phyloP scores from a whole-genome alignment of 805 yeast species.

The Candida parachauliodes region DNA sequence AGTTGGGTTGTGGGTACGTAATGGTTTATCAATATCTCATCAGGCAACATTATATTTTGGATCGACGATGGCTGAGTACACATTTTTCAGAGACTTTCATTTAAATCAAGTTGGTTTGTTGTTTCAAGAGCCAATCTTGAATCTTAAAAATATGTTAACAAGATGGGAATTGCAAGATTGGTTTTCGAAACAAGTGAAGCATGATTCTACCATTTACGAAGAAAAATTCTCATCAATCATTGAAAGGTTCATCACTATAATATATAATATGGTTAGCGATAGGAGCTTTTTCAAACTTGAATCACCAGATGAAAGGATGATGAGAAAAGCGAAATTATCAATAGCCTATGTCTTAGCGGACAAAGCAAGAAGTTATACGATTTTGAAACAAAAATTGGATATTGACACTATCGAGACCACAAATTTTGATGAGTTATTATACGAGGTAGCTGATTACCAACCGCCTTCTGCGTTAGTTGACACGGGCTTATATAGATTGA shows the following conservation, averaged over 20 bases:
- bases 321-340: slow-evolving; percentile 30
- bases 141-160: slow-evolving; percentile 38
- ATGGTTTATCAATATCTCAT: slow-evolving; percentile 53
- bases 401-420: slow-evolving; percentile 29
- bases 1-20: slow-evolving; percentile 70
- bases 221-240: slow-evolving; percentile 45
- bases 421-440: slow-evolving; percentile 48
- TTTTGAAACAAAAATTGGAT: slow-evolving; percentile 30
- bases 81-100: slow-evolving; percentile 43
- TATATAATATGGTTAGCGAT: slow-evolving; percentile 44
- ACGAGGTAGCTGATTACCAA: slow-evolving; percentile 60
- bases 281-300: slow-evolving; percentile 23
- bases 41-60: slow-evolving; percentile 50
- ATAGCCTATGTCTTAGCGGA: slow-evolving; percentile 50
- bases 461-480: slow-evolving; percentile 60
- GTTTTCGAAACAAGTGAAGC: slow-evolving; percentile 35
- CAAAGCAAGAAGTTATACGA: slow-evolving; percentile 54
- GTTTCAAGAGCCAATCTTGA: slow-evolving; percentile 32
- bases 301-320: slow-evolving; percentile 23
- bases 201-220: slow-evolving; percentile 41
- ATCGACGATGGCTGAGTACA: slow-evolving; percentile 36
- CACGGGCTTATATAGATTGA: slow-evolving; percentile 64
- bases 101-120: slow-evolving; percentile 43
- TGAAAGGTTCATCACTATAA: slow-evolving; percentile 39
- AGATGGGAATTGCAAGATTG: slow-evolving; percentile 59